These are phyloP conservation scores for Gracilaria vermiculophylla DNA, from an alignment of 23 red algal species.

Conservation along the genomic window DNA sequence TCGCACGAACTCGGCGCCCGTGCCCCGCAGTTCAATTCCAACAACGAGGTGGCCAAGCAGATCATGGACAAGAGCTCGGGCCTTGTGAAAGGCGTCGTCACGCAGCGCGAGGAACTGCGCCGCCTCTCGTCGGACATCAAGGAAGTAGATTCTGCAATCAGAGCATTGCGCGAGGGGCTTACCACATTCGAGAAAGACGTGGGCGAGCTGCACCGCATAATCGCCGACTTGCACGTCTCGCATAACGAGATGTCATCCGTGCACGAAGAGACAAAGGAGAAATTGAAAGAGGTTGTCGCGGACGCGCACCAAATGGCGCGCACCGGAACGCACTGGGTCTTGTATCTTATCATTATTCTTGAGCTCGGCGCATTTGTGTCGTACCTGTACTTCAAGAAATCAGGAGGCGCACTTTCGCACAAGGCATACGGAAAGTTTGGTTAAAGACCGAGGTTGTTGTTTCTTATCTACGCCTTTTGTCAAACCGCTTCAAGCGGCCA, in stretches of 20 bases:
- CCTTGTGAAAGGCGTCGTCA: constrained; percentile 34
- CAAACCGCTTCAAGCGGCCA: not conserved
- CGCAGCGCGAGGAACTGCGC: constrained; percentile 44
- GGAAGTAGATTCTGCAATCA: constrained; percentile 45
- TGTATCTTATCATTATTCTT: not conserved
- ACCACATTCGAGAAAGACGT: constrained; percentile 37
- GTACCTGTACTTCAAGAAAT: constrained; percentile 39
- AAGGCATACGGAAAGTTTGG: constrained; percentile 60
- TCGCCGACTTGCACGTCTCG: constrained; percentile 29
- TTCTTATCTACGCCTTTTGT: not conserved
- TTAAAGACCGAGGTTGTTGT: not conserved
- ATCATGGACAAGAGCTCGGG: constrained; percentile 32
- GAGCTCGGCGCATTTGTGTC: constrained; percentile 32
- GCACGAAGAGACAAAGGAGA: constrained; percentile 31
- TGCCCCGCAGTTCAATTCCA: constrained; percentile 2
- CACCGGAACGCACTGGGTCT: constrained; percentile 23
- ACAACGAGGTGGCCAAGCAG: constrained; percentile 28
- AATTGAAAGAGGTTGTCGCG: constrained; percentile 17
- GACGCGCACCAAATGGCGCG: constrained; percentile 5
- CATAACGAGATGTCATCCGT: constrained; percentile 21
- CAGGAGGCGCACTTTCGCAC: constrained; percentile 21
- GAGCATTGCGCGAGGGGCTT: constrained; percentile 32
- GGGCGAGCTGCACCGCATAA: constrained; percentile 8
- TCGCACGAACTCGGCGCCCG: constrained; percentile 34
- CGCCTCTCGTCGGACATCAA: constrained; percentile 33